Percentiles rank a stretch among this genome's conserved stretches.
phyloP scores from a whole-genome alignment of 768 basidiomycete species.

The Suillus brevipes region DNA sequence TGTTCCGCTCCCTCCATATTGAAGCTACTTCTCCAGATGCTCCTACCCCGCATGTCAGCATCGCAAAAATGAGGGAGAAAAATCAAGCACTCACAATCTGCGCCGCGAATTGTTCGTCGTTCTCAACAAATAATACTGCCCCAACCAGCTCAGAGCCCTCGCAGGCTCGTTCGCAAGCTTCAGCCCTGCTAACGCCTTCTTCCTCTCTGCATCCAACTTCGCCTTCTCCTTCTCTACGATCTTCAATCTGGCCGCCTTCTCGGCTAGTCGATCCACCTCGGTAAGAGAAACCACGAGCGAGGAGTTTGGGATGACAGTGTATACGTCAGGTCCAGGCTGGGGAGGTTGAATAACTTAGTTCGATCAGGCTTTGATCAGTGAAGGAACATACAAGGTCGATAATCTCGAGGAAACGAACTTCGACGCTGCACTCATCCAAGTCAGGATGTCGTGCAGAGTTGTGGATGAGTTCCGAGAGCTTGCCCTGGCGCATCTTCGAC shows the following conservation, averaged over 20 bases:
- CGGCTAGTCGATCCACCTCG: slow-evolving; percentile 74
- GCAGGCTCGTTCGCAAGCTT: slow-evolving; percentile 80
- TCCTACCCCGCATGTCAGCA: slow-evolving; percentile 39
- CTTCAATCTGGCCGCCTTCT: slow-evolving; percentile 83
- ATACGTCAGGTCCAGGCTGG: slow-evolving; percentile 89
- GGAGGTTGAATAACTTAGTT: neutral
- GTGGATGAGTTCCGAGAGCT: slow-evolving; percentile 94
- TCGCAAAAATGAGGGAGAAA: neutral
- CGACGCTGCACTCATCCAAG: slow-evolving; percentile 85
- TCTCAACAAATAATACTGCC: slow-evolving; percentile 79
- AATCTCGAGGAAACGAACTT: slow-evolving; percentile 96
- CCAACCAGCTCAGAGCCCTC: slow-evolving; percentile 70
- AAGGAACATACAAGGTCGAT: slow-evolving; percentile 72
- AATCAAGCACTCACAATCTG: slow-evolving; percentile 53
- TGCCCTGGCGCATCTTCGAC: slow-evolving; percentile 96
- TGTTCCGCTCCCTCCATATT: slow-evolving; percentile 68
- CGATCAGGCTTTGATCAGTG: neutral
- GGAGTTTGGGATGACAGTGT: slow-evolving; percentile 77
- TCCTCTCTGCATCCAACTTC: slow-evolving; percentile 83
- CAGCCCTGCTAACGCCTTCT: slow-evolving; percentile 85
- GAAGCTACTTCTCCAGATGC: slow-evolving; percentile 57
- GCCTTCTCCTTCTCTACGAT: slow-evolving; percentile 92
- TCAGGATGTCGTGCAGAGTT: slow-evolving; percentile 88
- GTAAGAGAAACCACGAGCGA: slow-evolving; percentile 79
- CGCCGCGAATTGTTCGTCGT: slow-evolving; percentile 56